A percentile compares a stretch with the other conserved stretches of the same genome.
These are phyloP conservation scores for Periconia sp. DNA, from an alignment of 2,329 filamentous ascomycete species.

Conservation along the genomic window DNA sequence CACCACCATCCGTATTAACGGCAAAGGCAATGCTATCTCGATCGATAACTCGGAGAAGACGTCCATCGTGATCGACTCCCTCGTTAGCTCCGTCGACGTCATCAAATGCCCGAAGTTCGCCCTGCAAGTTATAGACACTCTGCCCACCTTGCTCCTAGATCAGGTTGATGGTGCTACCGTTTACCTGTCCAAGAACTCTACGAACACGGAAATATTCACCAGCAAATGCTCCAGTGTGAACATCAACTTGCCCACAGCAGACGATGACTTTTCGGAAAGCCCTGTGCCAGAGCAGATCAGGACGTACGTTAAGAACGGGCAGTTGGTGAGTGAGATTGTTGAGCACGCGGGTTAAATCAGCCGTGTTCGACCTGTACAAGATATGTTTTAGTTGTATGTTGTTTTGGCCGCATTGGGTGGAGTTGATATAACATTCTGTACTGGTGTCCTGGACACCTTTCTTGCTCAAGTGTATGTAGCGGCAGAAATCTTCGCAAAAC, in stretches of 20 bases:
- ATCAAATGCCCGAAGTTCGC: conserved; percentile 96
- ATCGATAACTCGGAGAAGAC: conserved; percentile 86
- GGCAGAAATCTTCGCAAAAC: neutral
- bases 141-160: conserved; percentile 88
- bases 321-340: conserved; percentile 89
- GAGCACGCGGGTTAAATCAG: conserved; percentile 74
- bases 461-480: neutral
- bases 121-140: conserved; percentile 81
- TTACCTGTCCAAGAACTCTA: conserved; percentile 81
- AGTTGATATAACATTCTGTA: conserved; percentile 8
- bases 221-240: conserved; percentile 89
- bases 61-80: conserved; percentile 83
- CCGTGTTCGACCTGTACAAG: conserved; percentile 1
- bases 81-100: conserved; percentile 89
- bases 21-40: conserved; percentile 96
- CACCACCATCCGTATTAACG: conserved; percentile 82
- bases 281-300: conserved; percentile 89
- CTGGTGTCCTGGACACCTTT: neutral
- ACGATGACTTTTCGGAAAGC: conserved; percentile 82
- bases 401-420: conserved; percentile 19
- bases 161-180: conserved; percentile 88
- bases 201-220: conserved; percentile 78
- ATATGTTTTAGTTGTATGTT: neutral
- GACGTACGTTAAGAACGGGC: conserved; percentile 74
- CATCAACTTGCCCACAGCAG: conserved; percentile 74